Percentiles rank a stretch among this genome's conserved stretches.
These are phyloP conservation scores for Fomitopsis pulvina DNA, from an alignment of 768 basidiomycete species.

Conservation along the genomic window DNA sequence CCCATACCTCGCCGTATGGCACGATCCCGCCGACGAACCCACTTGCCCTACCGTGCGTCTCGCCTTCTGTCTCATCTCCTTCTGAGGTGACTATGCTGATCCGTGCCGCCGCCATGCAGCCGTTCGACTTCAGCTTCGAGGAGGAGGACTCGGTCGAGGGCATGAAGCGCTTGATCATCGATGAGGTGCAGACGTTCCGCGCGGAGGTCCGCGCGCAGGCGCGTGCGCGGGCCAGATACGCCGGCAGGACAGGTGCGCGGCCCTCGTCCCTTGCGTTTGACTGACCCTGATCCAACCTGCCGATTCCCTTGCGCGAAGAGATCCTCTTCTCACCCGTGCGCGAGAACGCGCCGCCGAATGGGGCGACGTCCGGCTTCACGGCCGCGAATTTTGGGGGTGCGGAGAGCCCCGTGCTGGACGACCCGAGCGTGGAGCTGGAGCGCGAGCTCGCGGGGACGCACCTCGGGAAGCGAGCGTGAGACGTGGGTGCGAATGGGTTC, in stretches of 20 bases:
- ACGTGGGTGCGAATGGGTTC: too few species aligned
- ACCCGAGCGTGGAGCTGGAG: conserved; percentile 82
- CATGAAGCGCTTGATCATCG: conserved; percentile 92
- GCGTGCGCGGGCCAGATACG: conserved; percentile 66
- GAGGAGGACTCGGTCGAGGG: conserved; percentile 95
- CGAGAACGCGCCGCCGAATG: conserved; percentile 51
- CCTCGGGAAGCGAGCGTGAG: conserved; percentile 25
- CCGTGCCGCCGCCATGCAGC: too few species aligned
- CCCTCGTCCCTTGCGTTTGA: background rate
- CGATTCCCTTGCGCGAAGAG: conserved; percentile 77
- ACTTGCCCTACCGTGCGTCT: conserved; percentile 63
- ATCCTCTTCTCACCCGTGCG: conserved; percentile 71
- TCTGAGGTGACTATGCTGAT: background rate
- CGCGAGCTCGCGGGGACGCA: conserved; percentile 78
- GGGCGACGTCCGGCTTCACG: conserved; percentile 67
- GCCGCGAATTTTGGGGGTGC: conserved; percentile 38
- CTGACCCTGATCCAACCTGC: conserved; percentile 64
- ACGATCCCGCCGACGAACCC: conserved; percentile 94
- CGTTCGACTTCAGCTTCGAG: conserved; percentile 96
- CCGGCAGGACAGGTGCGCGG: conserved; percentile 62
- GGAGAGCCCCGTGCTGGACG: conserved; percentile 72
- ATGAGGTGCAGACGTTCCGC: conserved; percentile 88
- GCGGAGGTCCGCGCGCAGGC: conserved; percentile 85
- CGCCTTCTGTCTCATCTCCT: background rate
- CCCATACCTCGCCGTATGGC: conserved; percentile 95